Base-by-base conservation (phyloP, 108 stramenopile species). In the Nannochloropsis gaditana region DNA sequence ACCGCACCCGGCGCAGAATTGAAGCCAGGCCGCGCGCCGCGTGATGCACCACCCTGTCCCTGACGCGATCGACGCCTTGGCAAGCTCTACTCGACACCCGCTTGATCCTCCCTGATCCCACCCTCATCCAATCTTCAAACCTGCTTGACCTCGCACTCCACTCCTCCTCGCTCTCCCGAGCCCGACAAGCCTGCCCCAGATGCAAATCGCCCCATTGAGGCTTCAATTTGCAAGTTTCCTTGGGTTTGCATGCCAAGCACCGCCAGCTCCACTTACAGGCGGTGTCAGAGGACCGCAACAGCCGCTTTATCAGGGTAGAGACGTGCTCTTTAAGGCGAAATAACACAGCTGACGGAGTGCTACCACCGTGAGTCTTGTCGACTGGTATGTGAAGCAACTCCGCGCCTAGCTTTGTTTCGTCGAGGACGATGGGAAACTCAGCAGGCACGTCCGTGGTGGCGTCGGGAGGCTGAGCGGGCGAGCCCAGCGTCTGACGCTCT, bases 391-490 rank as follows among this genome's bases (percentile, higher is more conserved):
- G 6, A 3, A 73, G 59, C 3, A 73, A n/a, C 19, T 73, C 59
- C 19, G 59, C 59, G 59, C 59, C 59, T 15, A 73, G 59, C 59
- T 73, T 73, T n/a, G 59, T 73, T 0, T 73, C 59, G 59, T 73
- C 59, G 59, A 73, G n/a, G 4, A n/a, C n/a, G 59, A n/a, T n/a
- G 59, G 59, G 59, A 73, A 73, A 73, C 59, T 73, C 59, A 15
- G 15, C 59, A 73, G 6, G 2, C 19, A n/a, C n/a, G 59, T 73
- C 59, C 4, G 15, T 73, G n/a, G 59, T n/a, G 2, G 59, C 59
- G 6, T 15, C n/a, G n/a, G 59, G 15, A 73, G 8, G 59, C 19
- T 73, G 15, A 8, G 4, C 31, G 31, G 31, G 31, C 31, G 31
- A 31, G 31, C 31, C 31, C 31, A 31, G 31, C 31, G 31, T 31